These are phyloP conservation scores for Coniophora puteana DNA, from an alignment of 1,284 basidiomycete genomes.

Conservation along the genomic window DNA sequence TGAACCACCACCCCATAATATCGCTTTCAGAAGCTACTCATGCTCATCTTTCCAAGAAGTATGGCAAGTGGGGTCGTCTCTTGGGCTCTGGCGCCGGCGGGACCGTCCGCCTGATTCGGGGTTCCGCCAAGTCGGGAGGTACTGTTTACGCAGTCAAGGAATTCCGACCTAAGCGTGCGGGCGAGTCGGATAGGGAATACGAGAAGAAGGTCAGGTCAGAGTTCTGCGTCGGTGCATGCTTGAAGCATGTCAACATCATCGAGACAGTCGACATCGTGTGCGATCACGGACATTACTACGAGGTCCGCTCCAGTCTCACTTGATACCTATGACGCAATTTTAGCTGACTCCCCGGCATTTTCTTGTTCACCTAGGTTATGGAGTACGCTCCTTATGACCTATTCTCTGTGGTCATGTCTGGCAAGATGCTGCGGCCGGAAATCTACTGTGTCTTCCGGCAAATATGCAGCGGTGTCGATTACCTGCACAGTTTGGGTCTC, in stretches of 20 bases:
- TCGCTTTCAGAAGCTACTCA: conserved; percentile 82
- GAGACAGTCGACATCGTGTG: conserved; percentile 98
- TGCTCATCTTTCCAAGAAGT: conserved; percentile 94
- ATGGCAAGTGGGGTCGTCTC: conserved; percentile 97
- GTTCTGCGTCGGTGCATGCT: conserved; percentile 94
- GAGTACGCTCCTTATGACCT: conserved; percentile 99
- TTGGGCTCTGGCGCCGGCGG: conserved; percentile 97
- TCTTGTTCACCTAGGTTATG: conserved; percentile 72
- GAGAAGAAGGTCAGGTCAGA: conserved; percentile 99
- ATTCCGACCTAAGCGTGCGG: conserved; percentile 85
- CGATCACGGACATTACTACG: conserved; percentile 97
- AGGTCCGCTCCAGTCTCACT: conserved; percentile 50
- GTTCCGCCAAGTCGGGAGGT: conserved; percentile 73
- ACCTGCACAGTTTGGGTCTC: conserved; percentile 95
- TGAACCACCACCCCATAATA: conserved; percentile 30
- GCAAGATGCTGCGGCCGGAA: conserved; percentile 96
- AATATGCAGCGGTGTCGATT: conserved; percentile 97
- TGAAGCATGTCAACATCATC: conserved; percentile 97
- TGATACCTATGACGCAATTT: neutral
- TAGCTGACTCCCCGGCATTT: conserved; percentile 4
- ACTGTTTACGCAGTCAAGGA: conserved; percentile 96
- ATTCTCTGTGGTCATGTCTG: conserved; percentile 99
- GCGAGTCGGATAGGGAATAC: conserved; percentile 94
- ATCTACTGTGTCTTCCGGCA: conserved; percentile 99
- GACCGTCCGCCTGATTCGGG: conserved; percentile 95